These are phyloP conservation scores for Pseudoturritis turrita DNA, from an alignment of 345 rosid genomes.

Conservation along the genomic window DNA sequence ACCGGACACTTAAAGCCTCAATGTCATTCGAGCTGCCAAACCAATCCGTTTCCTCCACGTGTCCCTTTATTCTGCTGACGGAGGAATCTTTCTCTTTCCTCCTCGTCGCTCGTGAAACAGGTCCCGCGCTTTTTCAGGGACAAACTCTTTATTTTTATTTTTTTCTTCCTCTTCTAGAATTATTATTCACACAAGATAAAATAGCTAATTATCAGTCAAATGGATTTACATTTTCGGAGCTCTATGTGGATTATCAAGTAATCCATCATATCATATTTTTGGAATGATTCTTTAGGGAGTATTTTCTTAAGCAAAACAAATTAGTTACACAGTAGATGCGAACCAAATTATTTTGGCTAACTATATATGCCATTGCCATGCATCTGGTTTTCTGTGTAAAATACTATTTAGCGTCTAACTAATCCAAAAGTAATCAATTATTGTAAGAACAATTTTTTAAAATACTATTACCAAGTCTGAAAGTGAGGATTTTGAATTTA, in stretches of 20 bases:
- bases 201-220: too few species aligned
- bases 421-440: not conserved
- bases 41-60: not conserved
- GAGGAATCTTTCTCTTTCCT: not conserved
- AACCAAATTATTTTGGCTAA: too few species aligned
- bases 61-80: not conserved
- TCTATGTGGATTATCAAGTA: too few species aligned
- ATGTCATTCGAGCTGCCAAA: constrained; percentile 21
- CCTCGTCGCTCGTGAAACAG: constrained; percentile 21
- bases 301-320: too few species aligned
- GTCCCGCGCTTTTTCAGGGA: constrained; percentile 24
- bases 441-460: not conserved
- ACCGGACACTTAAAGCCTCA: constrained; percentile 21
- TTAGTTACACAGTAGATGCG: too few species aligned
- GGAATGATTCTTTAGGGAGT: too few species aligned
- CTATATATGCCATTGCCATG: too few species aligned
- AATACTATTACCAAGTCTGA: not conserved
- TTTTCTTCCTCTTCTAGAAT: not conserved
- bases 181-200: too few species aligned
- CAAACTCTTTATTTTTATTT: too few species aligned
- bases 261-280: too few species aligned
- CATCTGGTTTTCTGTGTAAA: too few species aligned
- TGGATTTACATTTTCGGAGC: too few species aligned
- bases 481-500: not conserved
- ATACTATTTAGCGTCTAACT: not conserved